phyloP scores from a whole-genome alignment of 768 basidiomycete species.

The Xanthoconium stramineum region DNA sequence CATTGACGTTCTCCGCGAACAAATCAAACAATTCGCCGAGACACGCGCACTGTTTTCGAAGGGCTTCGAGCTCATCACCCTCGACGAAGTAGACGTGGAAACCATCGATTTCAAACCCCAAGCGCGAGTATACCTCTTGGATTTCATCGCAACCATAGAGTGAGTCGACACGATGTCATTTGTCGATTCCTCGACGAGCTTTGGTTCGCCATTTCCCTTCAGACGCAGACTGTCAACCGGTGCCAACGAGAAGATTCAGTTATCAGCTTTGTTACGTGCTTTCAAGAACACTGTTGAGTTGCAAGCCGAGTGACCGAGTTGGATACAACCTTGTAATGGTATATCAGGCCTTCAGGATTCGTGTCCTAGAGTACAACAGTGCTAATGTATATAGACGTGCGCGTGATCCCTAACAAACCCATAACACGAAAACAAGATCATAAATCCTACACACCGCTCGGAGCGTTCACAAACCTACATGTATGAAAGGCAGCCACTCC shows the following conservation, averaged over 20 bases:
- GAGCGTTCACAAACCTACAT: too few relatives aligned
- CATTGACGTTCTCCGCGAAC: constrained; percentile 97
- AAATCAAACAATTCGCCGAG: constrained; percentile 98
- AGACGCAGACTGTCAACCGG: constrained; percentile 93
- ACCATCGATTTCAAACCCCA: constrained; percentile 82
- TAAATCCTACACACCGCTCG: too few relatives aligned
- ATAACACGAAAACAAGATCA: too few relatives aligned
- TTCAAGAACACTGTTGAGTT: constrained; percentile 93
- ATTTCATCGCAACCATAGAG: constrained; percentile 95
- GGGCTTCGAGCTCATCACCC: constrained; percentile 94
- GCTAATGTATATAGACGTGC: too few relatives aligned
- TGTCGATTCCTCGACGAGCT: neutral
- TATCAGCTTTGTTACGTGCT: constrained; percentile 85
- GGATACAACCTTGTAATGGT: too few relatives aligned
- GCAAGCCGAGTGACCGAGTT: constrained; percentile 40
- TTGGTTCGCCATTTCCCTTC: neutral
- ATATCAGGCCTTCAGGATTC: too few relatives aligned
- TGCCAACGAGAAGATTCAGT: constrained; percentile 90
- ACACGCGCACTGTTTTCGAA: constrained; percentile 89
- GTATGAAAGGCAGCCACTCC: too few relatives aligned
- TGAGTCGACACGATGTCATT: constrained; percentile 38
- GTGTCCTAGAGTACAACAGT: too few relatives aligned
- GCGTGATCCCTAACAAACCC: too few relatives aligned
- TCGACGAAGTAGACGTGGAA: constrained; percentile 96
- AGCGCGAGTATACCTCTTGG: constrained; percentile 87